Evolutionary conservation across 352 stramenopile genomes (phyloP).

Genomic region (Pythium myriotylum): DNA sequence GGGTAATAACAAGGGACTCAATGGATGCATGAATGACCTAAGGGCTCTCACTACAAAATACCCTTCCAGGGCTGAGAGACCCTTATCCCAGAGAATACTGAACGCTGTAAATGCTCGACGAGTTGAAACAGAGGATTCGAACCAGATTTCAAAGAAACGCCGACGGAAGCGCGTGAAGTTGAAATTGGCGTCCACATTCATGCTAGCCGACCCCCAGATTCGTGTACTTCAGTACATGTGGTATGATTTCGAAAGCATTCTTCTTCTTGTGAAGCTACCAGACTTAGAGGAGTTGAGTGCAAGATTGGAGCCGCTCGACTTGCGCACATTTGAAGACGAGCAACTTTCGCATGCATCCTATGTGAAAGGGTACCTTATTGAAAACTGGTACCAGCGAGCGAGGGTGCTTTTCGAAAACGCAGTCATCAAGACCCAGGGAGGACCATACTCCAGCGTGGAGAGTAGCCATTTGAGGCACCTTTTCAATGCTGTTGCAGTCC

Average conservation of each 20-base stretch:
- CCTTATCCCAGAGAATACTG: neutral
- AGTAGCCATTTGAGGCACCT: constrained; percentile 42
- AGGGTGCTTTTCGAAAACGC: constrained; percentile 53
- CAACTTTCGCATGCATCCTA: constrained; percentile 54
- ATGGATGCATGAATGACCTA: constrained; percentile 57
- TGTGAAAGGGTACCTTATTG: constrained; percentile 50
- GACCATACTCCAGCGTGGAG: constrained; percentile 26
- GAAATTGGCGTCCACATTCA: constrained; percentile 43
- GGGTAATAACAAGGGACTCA: constrained; percentile 51
- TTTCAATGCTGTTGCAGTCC: constrained; percentile 58
- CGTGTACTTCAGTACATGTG: constrained; percentile 62
- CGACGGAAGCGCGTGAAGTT: constrained; percentile 43
- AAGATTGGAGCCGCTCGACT: constrained; percentile 35
- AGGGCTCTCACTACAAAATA: constrained; percentile 31
- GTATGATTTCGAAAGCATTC: constrained; percentile 50
- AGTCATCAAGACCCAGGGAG: neutral
- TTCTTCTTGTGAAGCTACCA: constrained; percentile 56
- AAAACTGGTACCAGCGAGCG: constrained; percentile 59
- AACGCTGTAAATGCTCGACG: neutral
- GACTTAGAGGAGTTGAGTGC: constrained; percentile 27
- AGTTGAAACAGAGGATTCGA: neutral
- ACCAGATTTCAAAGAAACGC: constrained; percentile 26
- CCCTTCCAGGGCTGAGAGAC: too few relatives aligned
- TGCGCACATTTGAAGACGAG: constrained; percentile 53
- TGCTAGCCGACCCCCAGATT: constrained; percentile 55